Percentiles rank a stretch among this genome's conserved stretches.
Conservation (phyloP, 2,329 filamentous ascomycete species). For the Coccinonectria pachysandricola region DNA sequence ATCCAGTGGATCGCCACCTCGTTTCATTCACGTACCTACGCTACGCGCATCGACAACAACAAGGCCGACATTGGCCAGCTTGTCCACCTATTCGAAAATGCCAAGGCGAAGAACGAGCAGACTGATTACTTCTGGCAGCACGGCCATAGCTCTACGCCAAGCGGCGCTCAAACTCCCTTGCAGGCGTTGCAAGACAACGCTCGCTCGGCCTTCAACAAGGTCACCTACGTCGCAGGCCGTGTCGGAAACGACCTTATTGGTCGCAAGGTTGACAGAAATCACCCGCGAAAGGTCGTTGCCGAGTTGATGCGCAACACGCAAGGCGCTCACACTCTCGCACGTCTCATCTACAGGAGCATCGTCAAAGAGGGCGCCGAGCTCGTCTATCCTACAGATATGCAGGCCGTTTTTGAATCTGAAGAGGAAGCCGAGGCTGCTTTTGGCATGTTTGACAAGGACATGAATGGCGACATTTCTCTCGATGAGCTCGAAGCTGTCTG, state of each 20-base stretch:
- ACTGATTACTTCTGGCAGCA: constrained; percentile 40
- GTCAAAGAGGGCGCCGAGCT: constrained; percentile 65
- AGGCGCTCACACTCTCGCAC: constrained; percentile 74
- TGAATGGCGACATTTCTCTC: constrained; percentile 94
- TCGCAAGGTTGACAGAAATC: constrained; percentile 56
- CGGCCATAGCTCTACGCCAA: constrained; percentile 28
- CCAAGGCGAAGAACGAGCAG: constrained; percentile 59
- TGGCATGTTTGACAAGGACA: constrained; percentile 86
- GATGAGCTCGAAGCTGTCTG: constrained; percentile 88
- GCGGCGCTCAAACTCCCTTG: constrained; percentile 65
- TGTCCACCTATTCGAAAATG: constrained; percentile 54
- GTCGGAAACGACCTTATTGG: constrained; percentile 91
- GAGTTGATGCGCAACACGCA: constrained; percentile 62
- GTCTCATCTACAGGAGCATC: constrained; percentile 81
- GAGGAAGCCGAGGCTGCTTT: constrained; percentile 89
- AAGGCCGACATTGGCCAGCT: constrained; percentile 70
- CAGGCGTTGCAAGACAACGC: constrained; percentile 64
- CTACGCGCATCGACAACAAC: constrained; percentile 82
- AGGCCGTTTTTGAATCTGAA: constrained; percentile 64
- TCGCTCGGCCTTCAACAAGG: constrained; percentile 63
- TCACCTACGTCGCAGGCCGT: constrained; percentile 75
- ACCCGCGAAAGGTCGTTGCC: constrained; percentile 76
- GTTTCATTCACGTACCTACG: constrained; percentile 85
- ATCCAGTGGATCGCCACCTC: constrained; percentile 92
- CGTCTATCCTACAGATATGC: constrained; percentile 68